A percentile compares a stretch with the other conserved stretches of the same genome.
phyloP scores from a whole-genome alignment of 2,329 filamentous ascomycete genomes.

The Pseudodiploospora longispora region DNA sequence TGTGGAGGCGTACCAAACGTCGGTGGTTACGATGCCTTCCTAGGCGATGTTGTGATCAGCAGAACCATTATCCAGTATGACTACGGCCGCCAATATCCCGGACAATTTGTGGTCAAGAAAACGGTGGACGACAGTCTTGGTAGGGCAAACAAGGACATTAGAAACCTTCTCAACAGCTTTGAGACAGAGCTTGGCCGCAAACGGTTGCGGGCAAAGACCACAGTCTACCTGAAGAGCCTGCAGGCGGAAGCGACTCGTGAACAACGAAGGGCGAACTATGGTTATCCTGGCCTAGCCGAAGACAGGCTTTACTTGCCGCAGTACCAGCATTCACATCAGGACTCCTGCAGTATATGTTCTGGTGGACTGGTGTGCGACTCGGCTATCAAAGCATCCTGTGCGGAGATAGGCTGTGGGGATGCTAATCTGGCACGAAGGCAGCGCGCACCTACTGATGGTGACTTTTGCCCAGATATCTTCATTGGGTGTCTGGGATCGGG shows the following conservation, averaged over 20 bases:
- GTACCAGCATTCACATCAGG: constrained; percentile 22
- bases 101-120: constrained; percentile 17
- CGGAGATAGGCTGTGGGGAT: constrained; percentile 19
- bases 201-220: constrained; percentile 6
- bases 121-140: constrained; percentile 18
- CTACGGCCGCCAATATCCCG: constrained; percentile 17
- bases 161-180: constrained; percentile 15
- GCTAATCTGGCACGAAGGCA: constrained; percentile 7
- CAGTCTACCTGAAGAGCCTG: constrained; percentile 10
- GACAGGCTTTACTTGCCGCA: constrained; percentile 19
- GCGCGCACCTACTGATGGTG: background rate
- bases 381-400: constrained; percentile 15
- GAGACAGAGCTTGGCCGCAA: constrained; percentile 10
- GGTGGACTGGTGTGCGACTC: constrained; percentile 13
- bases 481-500: constrained; percentile 30
- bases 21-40: constrained; percentile 7
- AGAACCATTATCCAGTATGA: constrained; percentile 21
- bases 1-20: constrained; percentile 29
- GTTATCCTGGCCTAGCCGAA: constrained; percentile 16
- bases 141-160: constrained; percentile 19
- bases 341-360: constrained; percentile 3
- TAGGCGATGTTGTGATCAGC: constrained; percentile 28
- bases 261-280: constrained; percentile 9
- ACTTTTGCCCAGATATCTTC: constrained; percentile 23
- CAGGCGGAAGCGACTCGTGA: constrained; percentile 9